Evolutionary conservation across 371 early-diverging fungal species (phyloP), one percentile per base, ranked within the genome.

Genomic region (Gilbertella persicaria): DNA sequence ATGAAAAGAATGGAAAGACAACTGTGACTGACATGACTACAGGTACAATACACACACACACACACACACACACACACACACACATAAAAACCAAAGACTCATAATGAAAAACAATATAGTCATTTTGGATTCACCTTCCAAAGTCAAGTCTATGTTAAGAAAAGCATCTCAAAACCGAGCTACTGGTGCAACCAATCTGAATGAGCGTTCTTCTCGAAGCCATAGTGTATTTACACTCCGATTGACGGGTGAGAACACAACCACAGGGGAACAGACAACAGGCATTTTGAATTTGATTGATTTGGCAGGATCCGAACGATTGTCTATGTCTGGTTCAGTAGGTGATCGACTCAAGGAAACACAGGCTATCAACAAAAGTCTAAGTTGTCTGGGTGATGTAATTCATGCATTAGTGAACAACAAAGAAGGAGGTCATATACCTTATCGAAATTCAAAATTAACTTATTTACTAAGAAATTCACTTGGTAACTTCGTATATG

Each of bases 391-490:
- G 1, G 94, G 96, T 30, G 96, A 97, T 81, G 99, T 99, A 4
- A 95, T 99, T 54, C 82, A 80, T 28, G 92, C 97, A 6, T 73
- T 99, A 25, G 83, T 87, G n/a, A 88, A 89, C 58, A 78, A 67
- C 46, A 74, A 72, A 48, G 84, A 92, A 53, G 92, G 89, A 30
- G 63, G 72, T 14, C 96, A 98, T 71, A 82, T 99, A 16, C 99
- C 99, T 0, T 99, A 95, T 68, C 82, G 99, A 64, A 95, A 99
- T 78, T 97, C 97, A 3, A 98, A 97, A 52, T 62, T 98, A 29
- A 99, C 99, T 5, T 93, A 91, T 66, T 55, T 98, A 53, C 77
- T 99, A 42, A 93, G 97, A 68, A 86, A 93, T 64, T 92, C 93
- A 0, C 79, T 97, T 5, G 93, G 73, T 71, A 61, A 46, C 14